phyloP scores from a whole-genome alignment of 441 rosid genomes.

The Gossypium trilobum region DNA sequence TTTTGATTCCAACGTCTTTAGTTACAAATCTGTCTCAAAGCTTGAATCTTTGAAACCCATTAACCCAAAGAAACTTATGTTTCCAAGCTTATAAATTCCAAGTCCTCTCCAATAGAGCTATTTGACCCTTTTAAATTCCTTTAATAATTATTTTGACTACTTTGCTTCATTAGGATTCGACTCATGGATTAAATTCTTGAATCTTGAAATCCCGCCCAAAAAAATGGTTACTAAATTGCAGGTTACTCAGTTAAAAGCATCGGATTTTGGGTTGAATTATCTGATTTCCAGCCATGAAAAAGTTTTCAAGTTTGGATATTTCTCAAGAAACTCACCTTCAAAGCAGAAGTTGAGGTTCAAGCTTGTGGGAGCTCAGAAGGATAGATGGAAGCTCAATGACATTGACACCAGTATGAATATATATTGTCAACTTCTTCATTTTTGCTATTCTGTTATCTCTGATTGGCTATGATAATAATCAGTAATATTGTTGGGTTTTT shows the following conservation, averaged over 20 bases:
- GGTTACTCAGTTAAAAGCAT: constrained; percentile 19
- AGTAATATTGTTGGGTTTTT: neutral
- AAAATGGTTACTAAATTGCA: constrained; percentile 27
- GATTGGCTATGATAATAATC: neutral
- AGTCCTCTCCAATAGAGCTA: too few species aligned
- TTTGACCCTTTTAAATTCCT: too few species aligned
- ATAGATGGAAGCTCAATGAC: constrained; percentile 63
- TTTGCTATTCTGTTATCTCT: neutral
- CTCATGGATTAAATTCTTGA: too few species aligned
- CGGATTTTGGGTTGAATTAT: constrained; percentile 18
- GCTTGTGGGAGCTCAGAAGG: constrained; percentile 40
- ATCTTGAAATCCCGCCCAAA: too few species aligned
- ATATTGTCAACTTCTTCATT: neutral
- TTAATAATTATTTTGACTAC: too few species aligned
- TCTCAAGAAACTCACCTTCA: constrained; percentile 20
- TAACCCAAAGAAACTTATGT: neutral
- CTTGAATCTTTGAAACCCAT: too few species aligned
- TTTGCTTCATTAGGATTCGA: too few species aligned
- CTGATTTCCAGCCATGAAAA: constrained; percentile 15
- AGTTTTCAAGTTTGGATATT: constrained; percentile 24
- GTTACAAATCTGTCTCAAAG: too few species aligned
- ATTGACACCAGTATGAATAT: constrained; percentile 41
- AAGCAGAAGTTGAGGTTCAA: constrained; percentile 41
- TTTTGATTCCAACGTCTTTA: too few species aligned
- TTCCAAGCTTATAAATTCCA: neutral